These are phyloP conservation scores for Porphyrellus cyaneotinctus DNA, from an alignment of 768 basidiomycete species.

Conservation along the genomic window DNA sequence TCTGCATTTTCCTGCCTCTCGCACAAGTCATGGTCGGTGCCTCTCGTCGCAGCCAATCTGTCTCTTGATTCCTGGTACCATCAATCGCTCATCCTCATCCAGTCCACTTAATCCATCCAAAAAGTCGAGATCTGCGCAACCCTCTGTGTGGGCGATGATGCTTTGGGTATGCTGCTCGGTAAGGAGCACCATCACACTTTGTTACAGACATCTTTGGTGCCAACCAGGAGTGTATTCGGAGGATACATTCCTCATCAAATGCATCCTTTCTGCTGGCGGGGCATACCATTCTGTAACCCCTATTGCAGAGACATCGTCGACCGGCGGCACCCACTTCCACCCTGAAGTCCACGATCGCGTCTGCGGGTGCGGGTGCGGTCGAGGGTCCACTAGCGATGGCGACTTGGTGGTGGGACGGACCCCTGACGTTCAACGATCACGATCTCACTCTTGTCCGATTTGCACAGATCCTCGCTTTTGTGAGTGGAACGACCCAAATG, in stretches of 20 bases:
- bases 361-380: too few relatives aligned
- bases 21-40: too few relatives aligned
- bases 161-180: neutral
- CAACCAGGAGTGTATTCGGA: neutral
- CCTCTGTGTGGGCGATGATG: neutral
- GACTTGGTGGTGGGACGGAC: too few relatives aligned
- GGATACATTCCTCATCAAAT: constrained; percentile 11
- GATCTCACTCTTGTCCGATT: constrained; percentile 3
- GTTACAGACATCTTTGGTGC: neutral
- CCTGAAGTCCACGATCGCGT: constrained; percentile 12
- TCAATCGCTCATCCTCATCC: neutral
- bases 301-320: neutral
- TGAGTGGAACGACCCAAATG: constrained; percentile 1
- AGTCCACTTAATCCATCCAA: neutral
- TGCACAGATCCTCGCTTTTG: constrained; percentile 4
- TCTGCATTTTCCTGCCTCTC: constrained; percentile 1
- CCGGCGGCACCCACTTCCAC: constrained; percentile 1
- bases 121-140: constrained; percentile 15
- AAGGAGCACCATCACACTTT: constrained; percentile 6
- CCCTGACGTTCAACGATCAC: neutral
- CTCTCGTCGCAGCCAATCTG: neutral
- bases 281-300: constrained; percentile 3
- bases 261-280: constrained; percentile 12
- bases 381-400: too few relatives aligned
- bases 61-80: constrained; percentile 2